Base-by-base conservation (phyloP, 2,329 filamentous ascomycete species). In the Trichoderma aggressivum region DNA sequence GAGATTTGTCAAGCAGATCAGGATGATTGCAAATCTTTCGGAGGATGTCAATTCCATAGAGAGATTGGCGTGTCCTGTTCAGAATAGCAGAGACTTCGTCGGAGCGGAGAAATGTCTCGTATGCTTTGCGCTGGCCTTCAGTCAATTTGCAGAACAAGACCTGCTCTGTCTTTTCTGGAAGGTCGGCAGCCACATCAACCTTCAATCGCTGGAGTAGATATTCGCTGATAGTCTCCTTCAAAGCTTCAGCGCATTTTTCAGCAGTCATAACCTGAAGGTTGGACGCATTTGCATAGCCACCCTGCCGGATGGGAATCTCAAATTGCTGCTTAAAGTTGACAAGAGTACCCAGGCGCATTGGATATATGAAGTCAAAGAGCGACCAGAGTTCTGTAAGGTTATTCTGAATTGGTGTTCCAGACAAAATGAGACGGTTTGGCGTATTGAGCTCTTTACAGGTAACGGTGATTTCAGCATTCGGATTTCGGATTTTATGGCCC, bases 21-120 rank as follows among this genome's bases (percentile, higher is more conserved):
- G 97, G 96, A 77, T 99, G 97, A 74, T 99, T 99, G 84, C 95
- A 98, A 69, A 99, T 95, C 81, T 99, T 99, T 65, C 96, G 91
- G 50, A 99, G 84, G 30, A 94, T 92, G 76, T 98, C 94, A 73
- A 99, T 94, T 8, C 95, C 96, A 76, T 91, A 97, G 0, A 99
- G 84, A 3, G 94, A 92, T 77, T 97, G 92, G 5, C 91, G 88
- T 72, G 89, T 91, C 50, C 90, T 90, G 60, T 87, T 89, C 53
- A 95, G 81, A 70, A 98, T 97, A 0, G 91, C 90, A n/a, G 87
- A 88, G 86, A 98, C 94, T 58, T 97, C 94, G 53, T 92, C 89
- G 0, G 94, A 98, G 21, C 85, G 85, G 3, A 98, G 84, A 75
- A 97, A 98, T 6, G 87, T 84, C 78, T 94, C 88, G 75, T 99